These are phyloP conservation scores for Leccinum disarticulatum DNA, from an alignment of 768 basidiomycete species.

Conservation along the genomic window DNA sequence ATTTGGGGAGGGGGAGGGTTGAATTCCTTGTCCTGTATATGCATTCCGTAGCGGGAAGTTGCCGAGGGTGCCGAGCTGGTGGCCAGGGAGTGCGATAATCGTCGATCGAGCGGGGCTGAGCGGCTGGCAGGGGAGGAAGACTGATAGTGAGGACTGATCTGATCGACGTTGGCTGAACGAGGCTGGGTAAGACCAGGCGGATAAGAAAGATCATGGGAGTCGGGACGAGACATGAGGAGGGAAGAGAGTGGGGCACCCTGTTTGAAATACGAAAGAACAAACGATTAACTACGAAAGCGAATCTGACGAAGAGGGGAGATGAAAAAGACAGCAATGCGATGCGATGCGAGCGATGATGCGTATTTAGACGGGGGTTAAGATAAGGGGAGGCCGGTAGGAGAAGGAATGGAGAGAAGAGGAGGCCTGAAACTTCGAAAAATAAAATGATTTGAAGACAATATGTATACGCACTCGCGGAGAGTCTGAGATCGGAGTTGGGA, in stretches of 20 bases:
- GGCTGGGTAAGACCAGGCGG: slow-evolving; percentile 30
- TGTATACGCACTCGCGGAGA: slow-evolving; percentile 31
- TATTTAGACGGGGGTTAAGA: slow-evolving; percentile 35
- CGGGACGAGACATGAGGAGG: slow-evolving; percentile 43
- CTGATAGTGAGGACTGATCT: slow-evolving; percentile 11
- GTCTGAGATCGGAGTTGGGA: slow-evolving; percentile 33
- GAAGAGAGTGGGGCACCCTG: slow-evolving; percentile 11
- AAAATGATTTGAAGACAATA: slow-evolving; percentile 26
- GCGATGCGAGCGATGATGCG: slow-evolving; percentile 27
- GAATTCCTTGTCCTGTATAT: slow-evolving; percentile 39
- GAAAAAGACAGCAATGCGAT: slow-evolving; percentile 36
- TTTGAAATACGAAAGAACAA: slow-evolving; percentile 27
- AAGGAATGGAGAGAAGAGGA: slow-evolving; percentile 14
- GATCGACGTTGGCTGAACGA: slow-evolving; percentile 34
- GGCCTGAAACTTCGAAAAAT: slow-evolving; percentile 26
- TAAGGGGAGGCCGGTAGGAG: slow-evolving; percentile 19
- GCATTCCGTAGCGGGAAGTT: slow-evolving; percentile 36
- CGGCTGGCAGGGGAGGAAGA: slow-evolving; percentile 12
- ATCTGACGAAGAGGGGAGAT: slow-evolving; percentile 11
- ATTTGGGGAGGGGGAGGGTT: slow-evolving; percentile 18
- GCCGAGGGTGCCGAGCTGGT: slow-evolving; percentile 28
- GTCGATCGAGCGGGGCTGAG: slow-evolving; percentile 25
- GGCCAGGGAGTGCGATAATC: slow-evolving; percentile 14
- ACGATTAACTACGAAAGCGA: slow-evolving; percentile 34
- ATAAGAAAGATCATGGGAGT: slow-evolving; percentile 42